phyloP scores from a whole-genome alignment of 495 filamentous ascomycete genomes.

The Daldinia grandis region DNA sequence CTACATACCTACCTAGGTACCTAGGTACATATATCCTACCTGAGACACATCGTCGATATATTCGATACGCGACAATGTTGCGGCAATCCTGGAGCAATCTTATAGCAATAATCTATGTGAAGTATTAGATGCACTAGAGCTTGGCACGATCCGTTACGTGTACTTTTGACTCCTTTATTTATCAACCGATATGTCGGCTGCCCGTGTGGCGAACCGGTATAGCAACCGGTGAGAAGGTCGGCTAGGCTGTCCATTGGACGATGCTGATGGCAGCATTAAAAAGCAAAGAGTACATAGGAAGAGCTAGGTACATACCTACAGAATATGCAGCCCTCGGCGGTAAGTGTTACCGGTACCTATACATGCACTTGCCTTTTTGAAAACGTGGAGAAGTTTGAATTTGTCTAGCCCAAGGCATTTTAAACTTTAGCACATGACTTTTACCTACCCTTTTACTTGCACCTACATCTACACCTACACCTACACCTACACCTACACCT shows the following conservation, averaged over 20 bases:
- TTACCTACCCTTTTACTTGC: too few species aligned
- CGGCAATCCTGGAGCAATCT: background rate
- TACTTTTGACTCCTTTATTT: conserved; percentile 2
- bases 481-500: background rate
- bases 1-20: background rate
- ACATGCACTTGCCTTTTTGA: conserved; percentile 8
- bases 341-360: conserved; percentile 1
- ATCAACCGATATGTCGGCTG: background rate
- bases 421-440: background rate
- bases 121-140: background rate
- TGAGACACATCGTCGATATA: background rate
- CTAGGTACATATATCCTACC: background rate
- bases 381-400: background rate
- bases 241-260: conserved; percentile 24
- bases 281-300: conserved; percentile 12
- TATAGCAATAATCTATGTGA: background rate
- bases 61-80: background rate
- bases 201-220: conserved; percentile 11
- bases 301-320: too few species aligned
- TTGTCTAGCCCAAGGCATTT: background rate
- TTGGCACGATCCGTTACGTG: background rate
- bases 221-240: conserved; percentile 14
- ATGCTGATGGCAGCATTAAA: background rate
- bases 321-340: background rate
- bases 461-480: too few species aligned